Base-by-base conservation (phyloP, 2,329 filamentous ascomycete species). In the Paramyrothecium sp. region DNA sequence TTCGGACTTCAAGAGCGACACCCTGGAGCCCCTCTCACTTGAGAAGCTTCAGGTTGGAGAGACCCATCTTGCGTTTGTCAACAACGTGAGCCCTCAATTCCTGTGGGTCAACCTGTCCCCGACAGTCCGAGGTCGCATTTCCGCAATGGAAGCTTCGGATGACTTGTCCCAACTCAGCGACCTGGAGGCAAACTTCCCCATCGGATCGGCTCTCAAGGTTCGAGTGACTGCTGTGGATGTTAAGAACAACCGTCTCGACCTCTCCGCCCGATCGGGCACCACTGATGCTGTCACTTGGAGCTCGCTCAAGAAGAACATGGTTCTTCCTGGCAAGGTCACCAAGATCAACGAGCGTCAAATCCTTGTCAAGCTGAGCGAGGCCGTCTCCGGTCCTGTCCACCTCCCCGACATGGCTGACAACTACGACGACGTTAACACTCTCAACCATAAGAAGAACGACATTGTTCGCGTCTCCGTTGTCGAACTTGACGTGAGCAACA, bases 51-150 rank as follows among this genome's bases (percentile, higher is more conserved):
- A 89, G 65, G 77, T 85, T 53, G 92, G 89, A 19, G 88, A 89
- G 19, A 84, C 82, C 2, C 87, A 90, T 73, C 73, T 96, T 53
- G 93, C 89, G 1, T 98, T 94, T 68, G 86, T 99, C 69, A 99
- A 98, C 80, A 98, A 97, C 69, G 81, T 94, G 60, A 84, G 84
- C 21, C 83, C 90, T 26, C 87, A 91, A 62, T 90, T 85, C 68
- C 81, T 97, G 21, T 98, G 95, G 94, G 89, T 96, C 50, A 97
- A 92, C 68, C 76, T 99, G 21, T 92, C 93, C 2, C 92, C 95
- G 7, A 91, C 89, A 54, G 87, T 99, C 17, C 88, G 93, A 58
- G 95, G 95, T 56, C 87, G 92, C 53, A 85, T 99, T 56, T 86
- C 87, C 55, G 83, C 89, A 60, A 86, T 95, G 71, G 93, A 98